These are phyloP conservation scores for Geotrichum macrosporum DNA, from an alignment of 1,139 yeast genomes.

Conservation along the genomic window DNA sequence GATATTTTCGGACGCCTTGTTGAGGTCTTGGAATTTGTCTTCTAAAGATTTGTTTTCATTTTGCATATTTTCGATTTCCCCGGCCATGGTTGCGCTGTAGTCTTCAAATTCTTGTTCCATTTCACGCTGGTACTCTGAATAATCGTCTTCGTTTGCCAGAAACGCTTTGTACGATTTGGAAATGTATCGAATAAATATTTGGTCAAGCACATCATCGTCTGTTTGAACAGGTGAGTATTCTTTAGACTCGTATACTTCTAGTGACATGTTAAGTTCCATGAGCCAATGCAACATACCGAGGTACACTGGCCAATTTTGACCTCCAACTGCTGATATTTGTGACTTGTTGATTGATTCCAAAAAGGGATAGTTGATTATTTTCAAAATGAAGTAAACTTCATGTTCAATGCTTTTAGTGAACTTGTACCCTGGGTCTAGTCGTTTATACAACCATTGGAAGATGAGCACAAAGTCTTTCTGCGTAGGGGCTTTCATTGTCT, in stretches of 20 bases:
- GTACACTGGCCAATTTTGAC: slow-evolving; percentile 82
- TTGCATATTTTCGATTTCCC: slow-evolving; percentile 46
- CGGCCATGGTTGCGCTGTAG: slow-evolving; percentile 9
- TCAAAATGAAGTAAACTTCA: slow-evolving; percentile 67
- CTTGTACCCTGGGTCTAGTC: slow-evolving; percentile 73
- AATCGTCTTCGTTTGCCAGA: slow-evolving; percentile 52
- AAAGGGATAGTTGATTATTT: slow-evolving; percentile 70
- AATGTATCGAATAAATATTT: slow-evolving; percentile 62
- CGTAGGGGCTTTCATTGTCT: slow-evolving; percentile 71
- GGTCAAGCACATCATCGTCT: slow-evolving; percentile 46
- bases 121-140: slow-evolving; percentile 50
- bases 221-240: slow-evolving; percentile 38
- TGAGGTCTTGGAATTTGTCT: slow-evolving; percentile 34
- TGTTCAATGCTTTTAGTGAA: slow-evolving; percentile 67
- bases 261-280: slow-evolving; percentile 52
- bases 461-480: slow-evolving; percentile 79
- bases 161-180: slow-evolving; percentile 64
- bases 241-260: slow-evolving; percentile 44
- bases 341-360: slow-evolving; percentile 74
- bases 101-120: slow-evolving; percentile 47
- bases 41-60: slow-evolving; percentile 40
- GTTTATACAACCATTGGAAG: slow-evolving; percentile 72
- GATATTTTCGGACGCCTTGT: slow-evolving; percentile 42
- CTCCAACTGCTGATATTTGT: slow-evolving; percentile 88
- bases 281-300: slow-evolving; percentile 81